Conservation (phyloP, 2,329 filamentous ascomycete genomes). For the Pseudogymnoascus sp. region DNA sequence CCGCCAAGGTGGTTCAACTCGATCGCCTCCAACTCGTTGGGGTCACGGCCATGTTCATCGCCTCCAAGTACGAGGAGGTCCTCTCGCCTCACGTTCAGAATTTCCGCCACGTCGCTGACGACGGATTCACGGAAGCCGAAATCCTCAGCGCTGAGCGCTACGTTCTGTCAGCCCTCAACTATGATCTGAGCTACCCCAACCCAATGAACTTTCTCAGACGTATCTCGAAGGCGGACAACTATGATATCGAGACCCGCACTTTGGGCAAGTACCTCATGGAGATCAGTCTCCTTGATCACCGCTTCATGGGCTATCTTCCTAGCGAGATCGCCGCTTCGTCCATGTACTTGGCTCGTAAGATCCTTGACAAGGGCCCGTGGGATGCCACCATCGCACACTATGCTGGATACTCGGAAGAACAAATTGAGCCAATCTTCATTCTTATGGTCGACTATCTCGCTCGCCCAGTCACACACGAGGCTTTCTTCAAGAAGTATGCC, state of each 20-base stretch:
- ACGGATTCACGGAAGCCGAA: slow-evolving; percentile 90
- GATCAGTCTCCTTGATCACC: slow-evolving; percentile 90
- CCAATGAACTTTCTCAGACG: slow-evolving; percentile 99
- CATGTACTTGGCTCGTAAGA: slow-evolving; percentile 90
- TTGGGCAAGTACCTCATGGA: slow-evolving; percentile 97
- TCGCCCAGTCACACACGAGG: slow-evolving; percentile 84
- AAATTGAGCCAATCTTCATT: slow-evolving; percentile 85
- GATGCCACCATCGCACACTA: slow-evolving; percentile 84
- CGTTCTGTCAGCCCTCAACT: slow-evolving; percentile 83
- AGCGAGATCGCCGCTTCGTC: slow-evolving; percentile 86
- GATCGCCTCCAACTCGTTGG: slow-evolving; percentile 94
- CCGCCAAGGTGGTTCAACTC: slow-evolving; percentile 88
- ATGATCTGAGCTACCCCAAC: slow-evolving; percentile 97
- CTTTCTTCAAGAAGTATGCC: slow-evolving; percentile 99
- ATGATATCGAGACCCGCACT: slow-evolving; percentile 95
- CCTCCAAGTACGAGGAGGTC: slow-evolving; percentile 97
- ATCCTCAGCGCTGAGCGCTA: slow-evolving; percentile 97
- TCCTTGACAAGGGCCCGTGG: slow-evolving; percentile 88
- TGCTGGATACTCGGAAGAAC: slow-evolving; percentile 84
- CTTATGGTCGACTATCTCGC: slow-evolving; percentile 97
- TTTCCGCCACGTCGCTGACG: slow-evolving; percentile 93
- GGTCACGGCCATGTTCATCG: slow-evolving; percentile 98
- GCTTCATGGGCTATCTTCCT: slow-evolving; percentile 82
- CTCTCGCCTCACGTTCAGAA: slow-evolving; percentile 94
- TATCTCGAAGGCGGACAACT: slow-evolving; percentile 98